Evolutionary conservation across 2,329 filamentous ascomycete genomes (phyloP).

Genomic region (Tolypocladium ophioglossoides): DNA sequence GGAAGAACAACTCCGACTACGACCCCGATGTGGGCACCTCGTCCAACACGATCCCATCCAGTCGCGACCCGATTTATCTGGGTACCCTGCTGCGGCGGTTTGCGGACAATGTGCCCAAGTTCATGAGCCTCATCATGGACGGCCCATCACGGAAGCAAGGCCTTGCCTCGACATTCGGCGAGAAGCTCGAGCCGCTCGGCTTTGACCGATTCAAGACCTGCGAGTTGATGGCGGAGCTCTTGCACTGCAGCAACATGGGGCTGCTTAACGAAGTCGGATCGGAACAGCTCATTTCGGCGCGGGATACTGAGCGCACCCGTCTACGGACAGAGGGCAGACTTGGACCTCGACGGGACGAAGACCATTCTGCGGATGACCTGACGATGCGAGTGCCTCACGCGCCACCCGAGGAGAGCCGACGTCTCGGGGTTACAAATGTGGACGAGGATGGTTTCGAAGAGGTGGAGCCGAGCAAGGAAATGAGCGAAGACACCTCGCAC

Average conservation of each 20-base stretch:
- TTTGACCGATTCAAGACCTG: constrained; percentile 99
- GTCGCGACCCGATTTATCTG: constrained; percentile 88
- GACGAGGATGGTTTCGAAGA: constrained; percentile 92
- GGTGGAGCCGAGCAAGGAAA: constrained; percentile 59
- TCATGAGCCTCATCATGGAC: constrained; percentile 83
- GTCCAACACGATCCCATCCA: constrained; percentile 67
- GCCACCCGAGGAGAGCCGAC: constrained; percentile 49
- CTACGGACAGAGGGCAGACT: constrained; percentile 70
- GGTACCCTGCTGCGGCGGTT: constrained; percentile 84
- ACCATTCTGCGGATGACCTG: constrained; percentile 42
- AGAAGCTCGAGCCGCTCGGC: constrained; percentile 83
- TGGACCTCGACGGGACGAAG: constrained; percentile 25
- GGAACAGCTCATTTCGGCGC: constrained; percentile 70
- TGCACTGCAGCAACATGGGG: constrained; percentile 98
- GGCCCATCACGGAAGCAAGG: constrained; percentile 62
- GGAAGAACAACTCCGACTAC: constrained; percentile 99
- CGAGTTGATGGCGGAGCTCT: constrained; percentile 92
- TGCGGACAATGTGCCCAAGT: constrained; percentile 82
- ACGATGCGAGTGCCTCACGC: constrained; percentile 46
- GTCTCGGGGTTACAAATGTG: constrained; percentile 69
- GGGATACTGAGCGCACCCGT: constrained; percentile 73
- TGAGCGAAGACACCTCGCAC: constrained; percentile 62
- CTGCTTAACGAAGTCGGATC: constrained; percentile 85
- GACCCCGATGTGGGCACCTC: constrained; percentile 84
- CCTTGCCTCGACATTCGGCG: constrained; percentile 79